Conservation (phyloP, 2,329 filamentous ascomycete species). For the Microascus cirrosus region DNA sequence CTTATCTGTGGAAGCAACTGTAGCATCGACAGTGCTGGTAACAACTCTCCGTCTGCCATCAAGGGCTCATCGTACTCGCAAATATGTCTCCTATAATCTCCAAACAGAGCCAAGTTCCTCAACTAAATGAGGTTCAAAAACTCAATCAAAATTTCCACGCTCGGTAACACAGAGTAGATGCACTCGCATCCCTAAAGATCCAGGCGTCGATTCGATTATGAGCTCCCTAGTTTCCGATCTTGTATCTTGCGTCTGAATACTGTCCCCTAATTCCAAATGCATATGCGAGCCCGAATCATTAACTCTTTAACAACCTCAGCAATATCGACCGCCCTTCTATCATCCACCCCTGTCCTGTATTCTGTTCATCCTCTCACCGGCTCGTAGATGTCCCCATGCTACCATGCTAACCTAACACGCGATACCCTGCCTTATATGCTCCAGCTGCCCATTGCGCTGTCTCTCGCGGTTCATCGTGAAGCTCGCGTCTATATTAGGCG, state of each 20-base stretch:
- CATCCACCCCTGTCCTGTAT: neutral
- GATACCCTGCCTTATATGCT: neutral
- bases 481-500: neutral
- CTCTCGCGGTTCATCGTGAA: neutral
- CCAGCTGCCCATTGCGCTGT: neutral
- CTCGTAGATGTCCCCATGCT: neutral
- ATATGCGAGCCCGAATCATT: neutral
- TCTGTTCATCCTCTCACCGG: neutral
- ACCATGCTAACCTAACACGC: neutral
- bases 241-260: neutral
- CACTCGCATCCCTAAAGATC: neutral
- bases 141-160: no score
- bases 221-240: neutral
- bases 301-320: neutral
- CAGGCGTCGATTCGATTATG: neutral
- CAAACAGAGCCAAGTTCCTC: no score
- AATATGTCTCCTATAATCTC: no score
- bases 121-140: no score
- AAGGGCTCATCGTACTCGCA: no score
- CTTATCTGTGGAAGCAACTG: no score
- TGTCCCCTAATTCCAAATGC: neutral
- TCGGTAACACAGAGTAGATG: neutral
- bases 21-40: no score
- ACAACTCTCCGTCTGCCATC: no score
- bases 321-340: neutral